Evolutionary conservation across 2,329 filamentous ascomycete genomes (phyloP).

Genomic region (Fusarium veterinarium): DNA sequence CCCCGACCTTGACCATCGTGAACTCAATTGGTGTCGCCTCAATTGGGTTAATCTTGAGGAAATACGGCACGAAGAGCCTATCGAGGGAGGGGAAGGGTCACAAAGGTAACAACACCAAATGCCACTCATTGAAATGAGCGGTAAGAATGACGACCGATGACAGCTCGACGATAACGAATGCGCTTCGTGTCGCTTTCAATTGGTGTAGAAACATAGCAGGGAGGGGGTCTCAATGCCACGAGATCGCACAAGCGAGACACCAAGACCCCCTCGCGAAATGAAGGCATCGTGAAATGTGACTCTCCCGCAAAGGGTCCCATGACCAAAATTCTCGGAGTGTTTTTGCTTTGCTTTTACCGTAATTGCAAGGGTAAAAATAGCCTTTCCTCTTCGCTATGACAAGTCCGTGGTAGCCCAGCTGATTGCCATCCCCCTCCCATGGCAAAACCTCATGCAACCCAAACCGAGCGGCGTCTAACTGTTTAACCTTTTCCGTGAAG

Average conservation of each 20-base stretch:
- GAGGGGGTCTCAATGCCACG: background rate
- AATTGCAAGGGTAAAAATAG: background rate
- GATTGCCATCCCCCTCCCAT: background rate
- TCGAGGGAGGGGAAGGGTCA: background rate
- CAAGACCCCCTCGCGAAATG: background rate
- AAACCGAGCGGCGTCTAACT: slow-evolving; percentile 11
- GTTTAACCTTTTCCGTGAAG: background rate
- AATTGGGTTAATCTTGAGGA: background rate
- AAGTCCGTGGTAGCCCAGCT: slow-evolving; percentile 13
- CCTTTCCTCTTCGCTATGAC: background rate
- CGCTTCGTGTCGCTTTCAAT: background rate
- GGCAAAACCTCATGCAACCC: background rate
- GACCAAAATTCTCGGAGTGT: slow-evolving; percentile 16
- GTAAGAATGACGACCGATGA: background rate
- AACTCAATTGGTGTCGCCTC: slow-evolving; percentile 3
- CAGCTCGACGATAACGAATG: background rate
- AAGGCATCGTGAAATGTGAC: slow-evolving; percentile 31
- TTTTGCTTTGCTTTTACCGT: background rate
- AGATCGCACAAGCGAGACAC: background rate
- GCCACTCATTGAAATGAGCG: background rate
- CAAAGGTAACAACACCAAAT: background rate
- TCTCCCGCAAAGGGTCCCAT: slow-evolving; percentile 29
- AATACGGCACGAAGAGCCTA: background rate
- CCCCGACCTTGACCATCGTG: background rate
- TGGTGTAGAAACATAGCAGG: background rate